Conservation (phyloP, 148 eudicot species). For the Mesembryanthemum crystallinum region DNA sequence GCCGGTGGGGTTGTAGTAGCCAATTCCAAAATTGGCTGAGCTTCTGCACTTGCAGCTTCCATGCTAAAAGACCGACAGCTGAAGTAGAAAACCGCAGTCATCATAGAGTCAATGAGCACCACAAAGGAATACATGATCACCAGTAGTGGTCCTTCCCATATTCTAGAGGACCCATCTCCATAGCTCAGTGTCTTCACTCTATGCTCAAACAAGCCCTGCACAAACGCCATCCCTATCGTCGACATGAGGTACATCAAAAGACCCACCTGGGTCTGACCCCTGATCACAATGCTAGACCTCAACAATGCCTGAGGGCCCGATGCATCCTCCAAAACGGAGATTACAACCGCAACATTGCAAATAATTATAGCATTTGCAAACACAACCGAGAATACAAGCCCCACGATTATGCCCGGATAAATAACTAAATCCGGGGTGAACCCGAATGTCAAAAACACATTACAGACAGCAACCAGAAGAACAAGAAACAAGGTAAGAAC, state of each 20-base stretch:
- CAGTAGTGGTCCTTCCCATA: conserved; percentile 96
- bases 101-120: conserved; percentile 84
- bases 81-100: conserved; percentile 85
- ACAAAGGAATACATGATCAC: conserved; percentile 85
- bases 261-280: conserved; percentile 70
- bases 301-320: conserved; percentile 41
- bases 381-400: conserved; percentile 38
- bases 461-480: conserved; percentile 56
- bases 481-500: conserved; percentile 61
- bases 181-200: conserved; percentile 81
- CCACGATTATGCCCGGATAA: conserved; percentile 34
- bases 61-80: conserved; percentile 73
- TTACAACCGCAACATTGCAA: conserved; percentile 42
- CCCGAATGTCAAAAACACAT: conserved; percentile 51
- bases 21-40: conserved; percentile 63
- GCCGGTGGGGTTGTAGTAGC: conserved; percentile 36
- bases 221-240: conserved; percentile 75
- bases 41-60: conserved; percentile 59
- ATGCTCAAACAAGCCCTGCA: conserved; percentile 90
- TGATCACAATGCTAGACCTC: conserved; percentile 40
- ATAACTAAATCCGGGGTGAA: conserved; percentile 47
- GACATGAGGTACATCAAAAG: conserved; percentile 79
- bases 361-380: conserved; percentile 43
- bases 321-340: conserved; percentile 47
- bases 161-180: conserved; percentile 73